A percentile compares a stretch with the other conserved stretches of the same genome.
phyloP scores from a whole-genome alignment of 2,329 filamentous ascomycete genomes.

The Albophoma yamanashiensis region DNA sequence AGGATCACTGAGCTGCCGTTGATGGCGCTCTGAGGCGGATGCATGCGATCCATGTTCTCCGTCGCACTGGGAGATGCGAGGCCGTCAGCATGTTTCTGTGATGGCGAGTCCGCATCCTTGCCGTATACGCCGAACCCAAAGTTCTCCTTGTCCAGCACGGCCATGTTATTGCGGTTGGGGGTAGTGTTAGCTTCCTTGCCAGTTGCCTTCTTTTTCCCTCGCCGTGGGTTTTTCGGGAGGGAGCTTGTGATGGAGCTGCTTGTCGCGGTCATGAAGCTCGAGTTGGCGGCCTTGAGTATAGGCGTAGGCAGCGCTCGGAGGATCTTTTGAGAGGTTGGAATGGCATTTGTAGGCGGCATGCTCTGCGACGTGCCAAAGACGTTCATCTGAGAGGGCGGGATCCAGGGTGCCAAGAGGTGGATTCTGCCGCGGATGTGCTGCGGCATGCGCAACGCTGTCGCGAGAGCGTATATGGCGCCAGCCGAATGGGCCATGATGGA shows the following conservation, averaged over 20 bases:
- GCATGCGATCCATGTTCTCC: constrained; percentile 40
- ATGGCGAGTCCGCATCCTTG: constrained; percentile 11
- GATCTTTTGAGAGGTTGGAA: constrained; percentile 86
- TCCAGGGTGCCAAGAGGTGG: constrained; percentile 92
- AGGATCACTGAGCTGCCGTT: constrained; percentile 24
- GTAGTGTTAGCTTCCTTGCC: constrained; percentile 22
- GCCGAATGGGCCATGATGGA: constrained; percentile 94
- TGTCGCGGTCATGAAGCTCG: constrained; percentile 86
- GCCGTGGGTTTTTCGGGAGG: constrained; percentile 54
- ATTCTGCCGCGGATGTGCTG: constrained; percentile 92
- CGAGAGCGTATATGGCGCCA: constrained; percentile 93
- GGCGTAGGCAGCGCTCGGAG: constrained; percentile 82
- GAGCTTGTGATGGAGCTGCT: constrained; percentile 76
- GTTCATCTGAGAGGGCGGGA: constrained; percentile 87
- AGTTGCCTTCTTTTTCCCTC: constrained; percentile 48
- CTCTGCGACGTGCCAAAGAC: constrained; percentile 64
- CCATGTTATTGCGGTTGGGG: constrained; percentile 22
- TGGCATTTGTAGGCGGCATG: constrained; percentile 68
- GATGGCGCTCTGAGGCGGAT: constrained; percentile 16
- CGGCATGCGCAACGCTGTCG: constrained; percentile 89
- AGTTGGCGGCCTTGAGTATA: constrained; percentile 87
- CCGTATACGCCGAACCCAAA: constrained; percentile 15
- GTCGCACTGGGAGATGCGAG: constrained; percentile 19
- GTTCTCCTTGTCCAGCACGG: constrained; percentile 41
- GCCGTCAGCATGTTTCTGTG: constrained; percentile 9